Evolutionary conservation across 768 basidiomycete species (phyloP).

Genomic region (Sporobolomyces phaffii): DNA sequence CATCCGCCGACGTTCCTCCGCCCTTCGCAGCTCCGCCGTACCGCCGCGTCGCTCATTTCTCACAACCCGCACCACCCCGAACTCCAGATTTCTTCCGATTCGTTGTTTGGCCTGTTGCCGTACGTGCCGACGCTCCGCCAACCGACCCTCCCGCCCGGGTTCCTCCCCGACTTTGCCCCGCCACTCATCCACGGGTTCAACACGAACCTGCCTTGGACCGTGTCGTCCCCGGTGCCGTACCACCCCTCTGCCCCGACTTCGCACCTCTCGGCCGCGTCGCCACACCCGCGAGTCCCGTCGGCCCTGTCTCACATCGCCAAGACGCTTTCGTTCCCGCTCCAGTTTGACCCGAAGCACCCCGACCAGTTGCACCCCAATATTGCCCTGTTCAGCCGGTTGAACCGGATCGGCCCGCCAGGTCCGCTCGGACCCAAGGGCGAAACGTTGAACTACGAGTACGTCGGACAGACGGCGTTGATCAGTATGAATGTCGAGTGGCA

Average conservation of each 20-base stretch:
- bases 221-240: constrained; percentile 26
- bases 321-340: constrained; percentile 23
- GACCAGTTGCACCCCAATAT: constrained; percentile 25
- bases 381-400: constrained; percentile 36
- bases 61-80: constrained; percentile 27
- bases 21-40: constrained; percentile 12
- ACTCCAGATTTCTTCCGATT: constrained; percentile 28
- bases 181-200: constrained; percentile 31
- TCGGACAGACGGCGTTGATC: constrained; percentile 25
- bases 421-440: constrained; percentile 40
- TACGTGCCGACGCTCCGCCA: constrained; percentile 19
- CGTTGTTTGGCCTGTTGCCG: constrained; percentile 31
- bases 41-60: constrained; percentile 22
- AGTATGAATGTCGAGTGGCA: constrained; percentile 30
- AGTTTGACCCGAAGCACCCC: constrained; percentile 13
- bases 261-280: constrained; percentile 15
- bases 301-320: constrained; percentile 6
- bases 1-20: constrained; percentile 11
- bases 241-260: constrained; percentile 3
- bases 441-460: constrained; percentile 32
- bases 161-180: constrained; percentile 20
- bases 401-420: constrained; percentile 40
- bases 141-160: constrained; percentile 27
- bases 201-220: constrained; percentile 31
- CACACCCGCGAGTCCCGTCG: constrained; percentile 22